Conservation (phyloP, 2,329 filamentous ascomycete genomes). For the Mycosphaerella arachidis region DNA sequence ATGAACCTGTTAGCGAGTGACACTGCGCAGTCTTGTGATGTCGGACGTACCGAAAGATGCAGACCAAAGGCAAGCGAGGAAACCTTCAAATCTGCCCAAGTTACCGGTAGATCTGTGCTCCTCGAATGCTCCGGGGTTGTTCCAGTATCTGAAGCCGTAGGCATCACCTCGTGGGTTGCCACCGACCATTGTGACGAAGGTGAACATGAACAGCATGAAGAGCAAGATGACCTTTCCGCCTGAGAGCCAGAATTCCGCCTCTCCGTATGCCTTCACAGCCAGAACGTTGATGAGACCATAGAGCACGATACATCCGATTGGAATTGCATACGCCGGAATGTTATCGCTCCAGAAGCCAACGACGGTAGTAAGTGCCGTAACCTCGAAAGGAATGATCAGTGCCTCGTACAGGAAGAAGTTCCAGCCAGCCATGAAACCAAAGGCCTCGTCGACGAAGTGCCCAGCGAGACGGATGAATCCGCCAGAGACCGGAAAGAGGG, state of each 20-base stretch:
- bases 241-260: constrained; percentile 52
- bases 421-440: constrained; percentile 50
- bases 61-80: constrained; percentile 33
- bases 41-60: constrained; percentile 31
- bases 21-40: too few relatives aligned
- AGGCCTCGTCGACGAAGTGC: constrained; percentile 60
- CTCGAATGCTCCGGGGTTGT: constrained; percentile 34
- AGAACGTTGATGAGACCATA: constrained; percentile 36
- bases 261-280: constrained; percentile 43
- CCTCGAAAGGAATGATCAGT: constrained; percentile 51
- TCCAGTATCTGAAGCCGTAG: constrained; percentile 42
- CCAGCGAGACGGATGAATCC: constrained; percentile 62
- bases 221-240: constrained; percentile 38
- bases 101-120: constrained; percentile 27
- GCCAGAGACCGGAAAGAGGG: constrained; percentile 58
- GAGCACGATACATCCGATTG: constrained; percentile 37
- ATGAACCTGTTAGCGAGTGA: background rate
- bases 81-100: constrained; percentile 35
- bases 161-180: constrained; percentile 33
- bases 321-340: constrained; percentile 39
- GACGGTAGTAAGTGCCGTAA: constrained; percentile 43
- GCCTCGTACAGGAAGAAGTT: constrained; percentile 33
- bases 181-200: constrained; percentile 33
- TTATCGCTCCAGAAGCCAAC: constrained; percentile 43
- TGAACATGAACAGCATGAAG: constrained; percentile 30